Evolutionary conservation across 2,329 filamentous ascomycete genomes (phyloP).

Genomic region (Scytalidium lignicola): DNA sequence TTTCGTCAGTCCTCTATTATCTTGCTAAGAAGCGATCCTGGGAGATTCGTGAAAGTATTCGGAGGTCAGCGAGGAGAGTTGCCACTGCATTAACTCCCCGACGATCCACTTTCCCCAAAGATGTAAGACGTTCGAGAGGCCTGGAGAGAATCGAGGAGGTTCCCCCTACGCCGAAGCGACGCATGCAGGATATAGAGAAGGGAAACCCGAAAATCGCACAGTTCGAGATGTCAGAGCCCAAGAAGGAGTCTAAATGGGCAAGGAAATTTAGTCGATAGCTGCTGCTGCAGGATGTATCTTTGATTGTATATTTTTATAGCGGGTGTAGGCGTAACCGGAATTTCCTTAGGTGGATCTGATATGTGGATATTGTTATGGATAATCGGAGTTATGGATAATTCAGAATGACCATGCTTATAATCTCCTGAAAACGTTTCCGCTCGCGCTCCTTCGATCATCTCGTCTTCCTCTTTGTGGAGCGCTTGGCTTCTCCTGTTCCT

Average conservation of each 20-base stretch:
- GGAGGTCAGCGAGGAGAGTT: conserved; percentile 60
- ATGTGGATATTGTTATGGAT: background rate
- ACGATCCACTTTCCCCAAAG: conserved; percentile 54
- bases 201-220: conserved; percentile 30
- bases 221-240: conserved; percentile 26
- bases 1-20: conserved; percentile 63
- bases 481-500: conserved; percentile 34
- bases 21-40: conserved; percentile 81
- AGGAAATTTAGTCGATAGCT: conserved; percentile 19
- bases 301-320: background rate
- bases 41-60: conserved; percentile 68
- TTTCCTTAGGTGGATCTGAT: conserved; percentile 5
- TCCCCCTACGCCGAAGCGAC: conserved; percentile 52
- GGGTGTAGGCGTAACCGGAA: background rate
- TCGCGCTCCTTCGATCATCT: conserved; percentile 57
- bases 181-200: conserved; percentile 55
- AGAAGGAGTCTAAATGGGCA: conserved; percentile 25
- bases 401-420: conserved; percentile 40
- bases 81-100: conserved; percentile 58
- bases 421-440: conserved; percentile 67
- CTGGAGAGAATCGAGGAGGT: conserved; percentile 48
- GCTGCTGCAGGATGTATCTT: conserved; percentile 1
- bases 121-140: conserved; percentile 39
- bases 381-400: conserved; percentile 1
- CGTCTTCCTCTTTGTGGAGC: conserved; percentile 20